Evolutionary conservation across 441 rosid species (phyloP).

Genomic region (Bocquillonia castaneifolia): DNA sequence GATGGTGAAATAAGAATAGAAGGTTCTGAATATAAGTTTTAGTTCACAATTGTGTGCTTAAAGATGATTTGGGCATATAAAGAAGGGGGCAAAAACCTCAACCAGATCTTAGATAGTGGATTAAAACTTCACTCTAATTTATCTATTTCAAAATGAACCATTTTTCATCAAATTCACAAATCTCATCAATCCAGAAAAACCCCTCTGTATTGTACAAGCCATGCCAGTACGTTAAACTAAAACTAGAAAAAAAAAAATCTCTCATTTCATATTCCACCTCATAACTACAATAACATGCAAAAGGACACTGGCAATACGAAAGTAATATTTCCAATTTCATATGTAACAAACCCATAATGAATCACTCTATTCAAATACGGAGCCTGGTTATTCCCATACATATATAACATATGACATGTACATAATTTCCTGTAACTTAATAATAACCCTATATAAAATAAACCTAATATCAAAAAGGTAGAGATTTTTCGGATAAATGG

Average conservation of each 20-base stretch:
- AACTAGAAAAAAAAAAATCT: not conserved
- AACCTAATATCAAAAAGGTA: not conserved
- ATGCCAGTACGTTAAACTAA: not conserved
- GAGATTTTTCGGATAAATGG: no score
- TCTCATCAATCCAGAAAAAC: not conserved
- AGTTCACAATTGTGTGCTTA: not conserved
- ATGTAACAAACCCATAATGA: not conserved
- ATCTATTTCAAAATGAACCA: not conserved
- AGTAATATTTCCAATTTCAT: not conserved
- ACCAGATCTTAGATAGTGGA: not conserved
- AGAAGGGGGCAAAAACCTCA: not conserved
- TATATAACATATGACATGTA: not conserved
- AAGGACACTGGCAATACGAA: not conserved
- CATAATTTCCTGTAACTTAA: not conserved
- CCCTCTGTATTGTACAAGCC: not conserved
- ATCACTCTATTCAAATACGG: not conserved
- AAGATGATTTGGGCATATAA: not conserved
- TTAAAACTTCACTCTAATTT: not conserved
- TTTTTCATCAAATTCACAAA: not conserved
- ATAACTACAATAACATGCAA: slow-evolving; percentile 1
- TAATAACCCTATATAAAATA: not conserved
- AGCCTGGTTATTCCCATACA: no score
- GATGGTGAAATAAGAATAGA: not conserved
- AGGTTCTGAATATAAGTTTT: not conserved
- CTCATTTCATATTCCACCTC: not conserved